Evolutionary conservation across 2,329 filamentous ascomycete genomes (phyloP), one percentile per base, ranked within the genome.

Genomic region (Talaromyces sp.): DNA sequence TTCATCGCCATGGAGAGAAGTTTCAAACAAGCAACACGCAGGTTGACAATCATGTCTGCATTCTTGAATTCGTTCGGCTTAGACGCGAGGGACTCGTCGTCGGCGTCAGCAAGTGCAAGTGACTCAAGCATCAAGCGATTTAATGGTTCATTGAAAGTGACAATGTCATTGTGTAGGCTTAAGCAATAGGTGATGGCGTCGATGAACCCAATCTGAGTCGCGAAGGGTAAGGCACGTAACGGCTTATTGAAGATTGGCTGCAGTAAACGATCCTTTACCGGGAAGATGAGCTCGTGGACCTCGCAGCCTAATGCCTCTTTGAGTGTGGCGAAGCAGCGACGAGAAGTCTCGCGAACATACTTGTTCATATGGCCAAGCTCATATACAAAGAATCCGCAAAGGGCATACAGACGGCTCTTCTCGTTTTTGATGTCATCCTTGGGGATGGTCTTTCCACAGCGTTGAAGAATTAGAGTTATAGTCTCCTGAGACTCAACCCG

Each of bases 181-280:
- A 99, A 84, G 68, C 95, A 95, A 72, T 95, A 99, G 0, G 91
- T 96, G 68, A 99, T 91, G 1, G 94, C 94, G 70, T 99, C 95
- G 62, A 99, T 97, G 68, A 96, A 97, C 3, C 94, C 95, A 62
- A 99, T 99, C 75, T 99, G 95, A 2, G 91, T 93, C 4, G 90
- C 83, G 68, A 99, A 99, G 0, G 94, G 94, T 56, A 99, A 78
- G 0, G 94, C 95, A 56, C 94, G 85, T 17, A 99, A 75, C 13
- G 94, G 94, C 70, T 99, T 99, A 61, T 90, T 90, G 77, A 94
- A 99, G 43, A 99, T 97, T 0, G 92, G 91, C 54, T 87, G 82
- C n/a, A 97, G 79, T 32, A 97, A 82, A 29, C 91, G 84, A 54
- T 97, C 92, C 72, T 94, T 96, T 65, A 96, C 90, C 1, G 92